Evolutionary conservation across 208 protist genomes (phyloP).

Genomic region (Phytomonas sp.): DNA sequence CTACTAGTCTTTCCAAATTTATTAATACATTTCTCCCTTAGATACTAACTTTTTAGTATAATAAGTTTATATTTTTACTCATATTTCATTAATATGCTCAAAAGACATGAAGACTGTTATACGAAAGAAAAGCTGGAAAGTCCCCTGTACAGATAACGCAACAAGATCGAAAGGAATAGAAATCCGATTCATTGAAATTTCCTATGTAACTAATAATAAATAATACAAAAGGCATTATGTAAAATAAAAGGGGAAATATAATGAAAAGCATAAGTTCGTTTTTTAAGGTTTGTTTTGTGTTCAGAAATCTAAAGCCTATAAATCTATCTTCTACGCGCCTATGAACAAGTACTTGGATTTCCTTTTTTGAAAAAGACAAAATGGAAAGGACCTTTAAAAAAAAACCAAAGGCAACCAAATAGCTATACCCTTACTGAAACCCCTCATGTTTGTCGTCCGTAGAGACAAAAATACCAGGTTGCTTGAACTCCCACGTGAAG

Average conservation of each 20-base stretch:
- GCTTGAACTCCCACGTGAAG: conserved; percentile 66
- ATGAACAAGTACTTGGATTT: conserved; percentile 4
- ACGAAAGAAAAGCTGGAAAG: too few species aligned
- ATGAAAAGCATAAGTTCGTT: neutral
- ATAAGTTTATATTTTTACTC: conserved; percentile 3
- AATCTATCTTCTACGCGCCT: neutral
- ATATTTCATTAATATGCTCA: conserved; percentile 1
- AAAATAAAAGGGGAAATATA: neutral
- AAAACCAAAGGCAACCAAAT: conserved; percentile 10
- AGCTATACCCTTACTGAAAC: conserved; percentile 23
- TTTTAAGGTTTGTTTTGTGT: conserved; percentile 4
- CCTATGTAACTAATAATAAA: neutral
- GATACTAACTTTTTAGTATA: neutral
- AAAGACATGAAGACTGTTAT: neutral
- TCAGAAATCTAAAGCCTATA: neutral
- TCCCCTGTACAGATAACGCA: neutral
- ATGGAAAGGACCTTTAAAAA: neutral
- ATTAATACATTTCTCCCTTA: neutral
- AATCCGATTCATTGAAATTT: neutral
- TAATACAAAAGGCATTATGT: neutral
- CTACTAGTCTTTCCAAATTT: neutral
- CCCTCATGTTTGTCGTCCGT: conserved; percentile 64
- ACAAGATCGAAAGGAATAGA: neutral
- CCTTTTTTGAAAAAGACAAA: neutral
- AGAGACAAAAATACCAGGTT: conserved; percentile 56